Evolutionary conservation across 2,329 filamentous ascomycete genomes (phyloP).

Genomic region (Fusarium nematophilum): DNA sequence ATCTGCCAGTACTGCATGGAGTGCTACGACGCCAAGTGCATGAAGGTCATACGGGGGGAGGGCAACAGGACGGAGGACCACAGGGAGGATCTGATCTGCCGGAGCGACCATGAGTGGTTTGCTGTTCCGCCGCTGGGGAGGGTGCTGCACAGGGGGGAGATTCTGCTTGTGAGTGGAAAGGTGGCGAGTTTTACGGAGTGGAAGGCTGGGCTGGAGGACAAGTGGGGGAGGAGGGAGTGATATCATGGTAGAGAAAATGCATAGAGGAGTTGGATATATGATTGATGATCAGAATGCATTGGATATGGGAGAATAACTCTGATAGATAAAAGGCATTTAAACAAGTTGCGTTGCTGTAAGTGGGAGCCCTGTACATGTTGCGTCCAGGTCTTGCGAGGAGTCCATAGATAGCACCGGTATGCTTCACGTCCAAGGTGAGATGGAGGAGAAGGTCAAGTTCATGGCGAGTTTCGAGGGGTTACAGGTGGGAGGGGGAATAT

Average conservation of each 20-base stretch:
- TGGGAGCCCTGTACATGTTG: no score
- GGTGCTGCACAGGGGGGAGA: constrained; percentile 52
- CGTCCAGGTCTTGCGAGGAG: no score
- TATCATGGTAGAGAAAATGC: not conserved
- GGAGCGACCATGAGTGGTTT: constrained; percentile 54
- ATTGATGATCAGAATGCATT: no score
- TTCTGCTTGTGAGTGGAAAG: constrained; percentile 47
- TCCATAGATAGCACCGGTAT: no score
- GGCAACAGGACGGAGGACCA: constrained; percentile 47
- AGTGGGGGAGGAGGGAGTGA: constrained; percentile 38
- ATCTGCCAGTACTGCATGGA: constrained; percentile 55
- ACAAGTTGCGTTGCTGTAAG: constrained; percentile 14
- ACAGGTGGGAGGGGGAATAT: no score
- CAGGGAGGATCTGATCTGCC: constrained; percentile 47
- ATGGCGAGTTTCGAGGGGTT: no score
- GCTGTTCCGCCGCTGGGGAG: constrained; percentile 50
- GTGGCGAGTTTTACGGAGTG: constrained; percentile 51
- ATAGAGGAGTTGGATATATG: not conserved
- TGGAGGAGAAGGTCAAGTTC: no score
- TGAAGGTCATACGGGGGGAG: constrained; percentile 46
- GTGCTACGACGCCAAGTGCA: constrained; percentile 51
- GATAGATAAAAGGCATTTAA: constrained; percentile 12
- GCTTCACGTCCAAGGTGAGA: no score
- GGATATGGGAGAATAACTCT: no score
- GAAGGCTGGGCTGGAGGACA: constrained; percentile 49